Conservation (phyloP, 371 early-diverging fungal genomes). For the Apophysomyces elegans region DNA sequence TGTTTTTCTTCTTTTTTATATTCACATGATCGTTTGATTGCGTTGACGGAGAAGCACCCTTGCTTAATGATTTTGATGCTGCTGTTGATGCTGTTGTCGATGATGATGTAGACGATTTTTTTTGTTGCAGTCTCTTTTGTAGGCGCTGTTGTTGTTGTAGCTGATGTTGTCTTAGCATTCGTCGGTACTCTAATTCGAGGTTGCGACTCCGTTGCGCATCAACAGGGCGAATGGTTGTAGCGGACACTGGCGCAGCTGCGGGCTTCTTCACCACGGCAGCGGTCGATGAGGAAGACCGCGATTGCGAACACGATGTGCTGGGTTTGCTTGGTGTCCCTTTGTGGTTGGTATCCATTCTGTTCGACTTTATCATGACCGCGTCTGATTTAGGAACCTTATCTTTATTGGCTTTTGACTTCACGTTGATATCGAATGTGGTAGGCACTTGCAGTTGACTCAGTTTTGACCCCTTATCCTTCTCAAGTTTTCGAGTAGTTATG, state of each 20-base stretch:
- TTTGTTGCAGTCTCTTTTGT: conserved; percentile 6
- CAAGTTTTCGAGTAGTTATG: conserved; percentile 32
- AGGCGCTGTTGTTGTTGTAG: conserved; percentile 11
- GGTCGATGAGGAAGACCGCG: neutral
- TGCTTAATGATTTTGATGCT: neutral
- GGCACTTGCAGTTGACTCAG: conserved; percentile 24
- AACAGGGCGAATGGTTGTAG: neutral
- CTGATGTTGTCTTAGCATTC: conserved; percentile 9
- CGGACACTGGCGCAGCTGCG: neutral
- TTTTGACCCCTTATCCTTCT: conserved; percentile 31
- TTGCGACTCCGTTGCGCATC: conserved; percentile 8
- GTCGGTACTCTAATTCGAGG: conserved; percentile 5
- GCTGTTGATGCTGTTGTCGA: conserved; percentile 9
- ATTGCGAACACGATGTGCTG: neutral
- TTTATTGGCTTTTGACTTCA: conserved; percentile 11
- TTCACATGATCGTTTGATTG: neutral
- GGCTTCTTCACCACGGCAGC: neutral
- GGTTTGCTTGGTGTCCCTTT: conserved; percentile 10
- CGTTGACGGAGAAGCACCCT: neutral
- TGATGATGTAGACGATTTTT: conserved; percentile 10
- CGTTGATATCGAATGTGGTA: conserved; percentile 14
- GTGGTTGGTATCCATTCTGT: neutral
- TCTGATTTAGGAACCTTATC: conserved; percentile 24
- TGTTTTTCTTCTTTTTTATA: neutral
- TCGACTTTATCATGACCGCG: neutral